Conservation (phyloP, 345 rosid genomes). For the Hibiscus trionum region DNA sequence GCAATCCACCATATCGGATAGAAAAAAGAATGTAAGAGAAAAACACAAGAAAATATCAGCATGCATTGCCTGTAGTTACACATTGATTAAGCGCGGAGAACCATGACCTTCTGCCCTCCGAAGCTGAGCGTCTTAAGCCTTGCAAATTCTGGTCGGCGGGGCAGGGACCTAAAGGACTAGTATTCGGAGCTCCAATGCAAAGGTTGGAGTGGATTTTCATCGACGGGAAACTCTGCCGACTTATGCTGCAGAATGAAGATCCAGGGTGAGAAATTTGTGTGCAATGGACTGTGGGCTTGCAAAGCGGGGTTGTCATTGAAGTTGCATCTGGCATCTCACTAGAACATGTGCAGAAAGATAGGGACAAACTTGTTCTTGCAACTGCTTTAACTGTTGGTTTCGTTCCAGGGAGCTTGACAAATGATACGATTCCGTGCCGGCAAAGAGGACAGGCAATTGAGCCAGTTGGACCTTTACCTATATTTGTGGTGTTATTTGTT, state of each 20-base stretch:
- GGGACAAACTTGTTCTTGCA: constrained; percentile 65
- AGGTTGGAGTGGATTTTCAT: constrained; percentile 46
- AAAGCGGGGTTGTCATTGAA: constrained; percentile 49
- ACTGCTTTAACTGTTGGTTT: constrained; percentile 31
- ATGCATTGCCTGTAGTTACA: constrained; percentile 49
- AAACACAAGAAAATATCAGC: constrained; percentile 28
- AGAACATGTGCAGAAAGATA: constrained; percentile 68
- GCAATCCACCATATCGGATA: background rate
- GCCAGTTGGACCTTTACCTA: constrained; percentile 51
- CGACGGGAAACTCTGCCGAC: constrained; percentile 64
- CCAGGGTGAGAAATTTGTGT: constrained; percentile 46
- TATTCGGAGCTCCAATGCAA: constrained; percentile 62
- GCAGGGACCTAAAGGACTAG: constrained; percentile 39
- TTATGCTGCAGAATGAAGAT: constrained; percentile 67
- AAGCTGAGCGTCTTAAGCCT: constrained; percentile 41
- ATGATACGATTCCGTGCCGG: constrained; percentile 77
- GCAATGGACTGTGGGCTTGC: constrained; percentile 55
- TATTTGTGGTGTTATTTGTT: constrained; percentile 40
- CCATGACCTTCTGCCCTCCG: constrained; percentile 63
- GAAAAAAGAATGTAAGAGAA: background rate
- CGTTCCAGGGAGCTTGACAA: constrained; percentile 53
- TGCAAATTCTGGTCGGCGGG: constrained; percentile 22
- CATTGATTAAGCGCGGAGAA: constrained; percentile 61
- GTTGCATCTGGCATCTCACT: constrained; percentile 49
- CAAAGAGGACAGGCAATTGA: constrained; percentile 90